Conservation (phyloP, 2,329 filamentous ascomycete species). For the Monosporascus sp. region DNA sequence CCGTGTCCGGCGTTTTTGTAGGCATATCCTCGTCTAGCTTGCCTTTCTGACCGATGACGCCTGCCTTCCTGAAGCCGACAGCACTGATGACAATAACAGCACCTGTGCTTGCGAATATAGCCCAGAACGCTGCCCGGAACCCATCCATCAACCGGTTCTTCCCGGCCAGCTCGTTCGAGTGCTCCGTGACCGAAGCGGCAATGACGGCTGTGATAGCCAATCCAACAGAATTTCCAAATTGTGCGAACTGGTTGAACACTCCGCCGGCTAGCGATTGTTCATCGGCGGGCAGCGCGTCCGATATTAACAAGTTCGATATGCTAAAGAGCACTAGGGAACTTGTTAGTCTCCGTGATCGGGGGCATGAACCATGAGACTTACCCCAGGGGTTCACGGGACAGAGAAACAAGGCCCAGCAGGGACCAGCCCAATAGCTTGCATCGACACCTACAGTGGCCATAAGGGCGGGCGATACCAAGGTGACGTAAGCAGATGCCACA, state of each 20-base stretch:
- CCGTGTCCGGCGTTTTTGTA: neutral
- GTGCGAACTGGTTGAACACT: constrained; percentile 54
- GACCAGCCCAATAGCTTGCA: constrained; percentile 46
- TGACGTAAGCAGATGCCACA: constrained; percentile 37
- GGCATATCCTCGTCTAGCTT: neutral
- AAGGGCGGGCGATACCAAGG: constrained; percentile 42
- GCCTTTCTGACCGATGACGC: constrained; percentile 45
- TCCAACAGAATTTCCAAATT: constrained; percentile 51
- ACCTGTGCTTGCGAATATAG: constrained; percentile 41
- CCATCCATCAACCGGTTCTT: constrained; percentile 38
- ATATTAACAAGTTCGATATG: constrained; percentile 48
- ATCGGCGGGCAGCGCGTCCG: constrained; percentile 46
- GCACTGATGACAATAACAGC: constrained; percentile 32
- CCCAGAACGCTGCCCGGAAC: constrained; percentile 50
- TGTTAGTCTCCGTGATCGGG: neutral
- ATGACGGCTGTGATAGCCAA: constrained; percentile 47
- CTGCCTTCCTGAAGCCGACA: constrained; percentile 40
- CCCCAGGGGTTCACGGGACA: constrained; percentile 39
- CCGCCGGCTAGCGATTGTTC: constrained; percentile 54
- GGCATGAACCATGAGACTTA: constrained; percentile 5
- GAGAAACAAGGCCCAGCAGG: constrained; percentile 39
- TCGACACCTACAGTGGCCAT: constrained; percentile 47
- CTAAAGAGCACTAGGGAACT: constrained; percentile 45
- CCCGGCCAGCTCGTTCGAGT: constrained; percentile 19
- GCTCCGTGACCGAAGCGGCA: constrained; percentile 37